Conservation (phyloP, 108 stramenopile species). For the Cyclotella choctawhatcheeana region DNA sequence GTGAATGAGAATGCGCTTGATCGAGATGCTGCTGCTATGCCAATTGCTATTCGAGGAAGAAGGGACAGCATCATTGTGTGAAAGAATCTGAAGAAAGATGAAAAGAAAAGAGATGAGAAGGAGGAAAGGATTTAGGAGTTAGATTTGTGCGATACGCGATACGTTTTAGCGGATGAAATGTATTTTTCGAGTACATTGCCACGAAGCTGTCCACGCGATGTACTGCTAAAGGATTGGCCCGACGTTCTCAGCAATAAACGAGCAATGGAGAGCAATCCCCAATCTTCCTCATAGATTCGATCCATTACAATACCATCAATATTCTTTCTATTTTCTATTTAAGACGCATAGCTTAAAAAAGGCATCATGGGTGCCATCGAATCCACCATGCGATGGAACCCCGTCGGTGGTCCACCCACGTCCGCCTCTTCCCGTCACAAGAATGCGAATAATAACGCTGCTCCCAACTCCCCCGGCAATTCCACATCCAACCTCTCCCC, state of each 20-base stretch:
- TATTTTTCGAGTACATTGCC: no score
- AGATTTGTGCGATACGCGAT: no score
- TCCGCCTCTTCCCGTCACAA: neutral
- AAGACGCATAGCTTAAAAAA: neutral
- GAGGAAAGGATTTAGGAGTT: no score
- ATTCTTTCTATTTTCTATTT: neutral
- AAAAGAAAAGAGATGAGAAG: no score
- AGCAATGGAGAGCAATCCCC: no score
- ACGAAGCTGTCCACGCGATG: no score
- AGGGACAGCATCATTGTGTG: neutral
- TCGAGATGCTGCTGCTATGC: conserved; percentile 4
- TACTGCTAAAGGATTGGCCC: no score
- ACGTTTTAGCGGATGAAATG: no score
- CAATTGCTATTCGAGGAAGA: conserved; percentile 2
- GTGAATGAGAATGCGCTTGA: neutral
- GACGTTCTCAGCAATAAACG: no score
- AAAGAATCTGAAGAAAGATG: no score
- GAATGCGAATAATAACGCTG: no score
- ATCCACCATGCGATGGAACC: conserved; percentile 41
- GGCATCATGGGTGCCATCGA: conserved; percentile 28
- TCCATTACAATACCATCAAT: neutral
- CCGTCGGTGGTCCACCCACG: conserved; percentile 24
- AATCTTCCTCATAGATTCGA: neutral
- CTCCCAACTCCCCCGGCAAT: conserved; percentile 17
- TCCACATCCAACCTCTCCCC: conserved; percentile 21